These are phyloP conservation scores for Thermothelomyces thermophilus DNA, from an alignment of 2,329 filamentous ascomycete species.

Conservation along the genomic window DNA sequence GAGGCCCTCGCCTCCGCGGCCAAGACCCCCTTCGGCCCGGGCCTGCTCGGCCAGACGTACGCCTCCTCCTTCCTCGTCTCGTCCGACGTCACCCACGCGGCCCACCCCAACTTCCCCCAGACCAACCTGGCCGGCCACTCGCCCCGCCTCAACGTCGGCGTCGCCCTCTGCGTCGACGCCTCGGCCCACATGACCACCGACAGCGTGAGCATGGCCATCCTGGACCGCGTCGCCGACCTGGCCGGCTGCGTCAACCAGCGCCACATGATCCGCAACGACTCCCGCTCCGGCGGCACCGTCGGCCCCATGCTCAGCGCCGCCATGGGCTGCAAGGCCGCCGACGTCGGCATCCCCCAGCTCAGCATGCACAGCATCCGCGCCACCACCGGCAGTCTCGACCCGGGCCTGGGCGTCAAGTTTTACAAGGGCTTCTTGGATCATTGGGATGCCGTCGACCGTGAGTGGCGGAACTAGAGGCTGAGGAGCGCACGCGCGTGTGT, in stretches of 20 bases:
- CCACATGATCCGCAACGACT: constrained; percentile 95
- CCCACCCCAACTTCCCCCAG: constrained; percentile 86
- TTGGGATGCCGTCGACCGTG: constrained; percentile 76
- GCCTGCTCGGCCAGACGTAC: constrained; percentile 71
- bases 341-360: constrained; percentile 83
- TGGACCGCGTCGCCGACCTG: constrained; percentile 72
- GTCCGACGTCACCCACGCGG: constrained; percentile 87
- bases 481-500: not conserved
- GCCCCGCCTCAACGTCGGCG: constrained; percentile 81
- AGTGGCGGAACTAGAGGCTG: constrained; percentile 47
- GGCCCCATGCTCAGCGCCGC: constrained; percentile 78
- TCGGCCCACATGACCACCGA: constrained; percentile 98
- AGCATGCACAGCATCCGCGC: constrained; percentile 93
- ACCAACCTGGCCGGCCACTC: constrained; percentile 81
- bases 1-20: constrained; percentile 55
- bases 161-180: constrained; percentile 71
- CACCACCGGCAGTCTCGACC: constrained; percentile 78
- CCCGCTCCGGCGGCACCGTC: constrained; percentile 84
- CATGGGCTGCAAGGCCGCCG: constrained; percentile 76
- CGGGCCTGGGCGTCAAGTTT: constrained; percentile 77
- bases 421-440: constrained; percentile 86
- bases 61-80: constrained; percentile 89
- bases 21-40: constrained; percentile 43
- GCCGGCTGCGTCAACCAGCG: constrained; percentile 66
- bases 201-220: constrained; percentile 71